Percentiles rank a stretch among this genome's conserved stretches.
phyloP scores from a whole-genome alignment of 371 early-diverging fungal species.

The Apophysomyces trapeziformis region DNA sequence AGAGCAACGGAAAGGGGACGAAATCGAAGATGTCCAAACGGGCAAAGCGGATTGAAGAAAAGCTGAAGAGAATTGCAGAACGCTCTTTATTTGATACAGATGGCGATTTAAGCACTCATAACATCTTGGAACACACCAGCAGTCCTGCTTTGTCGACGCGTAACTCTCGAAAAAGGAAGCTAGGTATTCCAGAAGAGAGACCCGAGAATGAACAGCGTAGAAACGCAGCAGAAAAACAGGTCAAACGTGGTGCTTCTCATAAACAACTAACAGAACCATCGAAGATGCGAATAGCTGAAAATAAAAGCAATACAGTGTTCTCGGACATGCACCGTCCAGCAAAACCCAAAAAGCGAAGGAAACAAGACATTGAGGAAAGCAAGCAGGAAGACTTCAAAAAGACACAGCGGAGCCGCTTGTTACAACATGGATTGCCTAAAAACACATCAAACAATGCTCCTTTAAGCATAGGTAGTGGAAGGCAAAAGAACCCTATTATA shows the following conservation, averaged over 20 bases:
- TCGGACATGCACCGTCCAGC: neutral
- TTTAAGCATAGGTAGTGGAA: neutral
- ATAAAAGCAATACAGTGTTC: neutral
- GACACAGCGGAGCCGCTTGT: neutral
- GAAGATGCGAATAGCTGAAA: neutral
- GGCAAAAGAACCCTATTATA: neutral
- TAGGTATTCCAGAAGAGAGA: neutral
- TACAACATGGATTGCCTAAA: neutral
- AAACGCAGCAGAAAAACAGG: neutral
- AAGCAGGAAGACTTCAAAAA: neutral
- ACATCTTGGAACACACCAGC: slow-evolving; percentile 36
- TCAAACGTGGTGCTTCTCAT: neutral
- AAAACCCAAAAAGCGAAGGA: neutral
- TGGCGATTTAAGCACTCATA: slow-evolving; percentile 45
- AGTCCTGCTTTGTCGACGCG: slow-evolving; percentile 18
- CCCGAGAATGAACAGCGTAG: slow-evolving; percentile 1
- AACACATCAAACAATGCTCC: too few relatives aligned
- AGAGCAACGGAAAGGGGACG: neutral
- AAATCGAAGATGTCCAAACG: slow-evolving; percentile 27
- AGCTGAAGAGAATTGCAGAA: slow-evolving; percentile 22
- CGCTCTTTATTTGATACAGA: slow-evolving; percentile 51
- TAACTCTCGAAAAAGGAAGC: slow-evolving; percentile 15
- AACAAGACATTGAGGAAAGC: neutral
- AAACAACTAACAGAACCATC: neutral
- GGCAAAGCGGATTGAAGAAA: slow-evolving; percentile 27